phyloP scores from a whole-genome alignment of 164 flowering plant genomes.

The Akebia trifoliata region DNA sequence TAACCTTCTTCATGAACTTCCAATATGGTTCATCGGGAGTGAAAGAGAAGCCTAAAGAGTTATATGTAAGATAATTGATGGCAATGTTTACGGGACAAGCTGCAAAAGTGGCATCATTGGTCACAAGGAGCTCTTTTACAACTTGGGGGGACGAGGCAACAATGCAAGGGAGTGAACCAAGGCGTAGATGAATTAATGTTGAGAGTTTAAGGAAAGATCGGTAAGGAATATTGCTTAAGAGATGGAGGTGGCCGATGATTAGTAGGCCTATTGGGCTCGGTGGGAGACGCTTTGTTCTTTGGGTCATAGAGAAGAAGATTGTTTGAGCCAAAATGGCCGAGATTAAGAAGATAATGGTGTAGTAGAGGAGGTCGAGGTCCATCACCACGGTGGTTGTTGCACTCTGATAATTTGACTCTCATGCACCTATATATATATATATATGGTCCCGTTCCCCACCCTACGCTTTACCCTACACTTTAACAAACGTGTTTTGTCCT shows the following conservation, averaged over 20 bases:
- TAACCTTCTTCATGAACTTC: slow-evolving; percentile 7
- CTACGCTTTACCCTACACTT: no score
- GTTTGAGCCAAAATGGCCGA: neutral
- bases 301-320: neutral
- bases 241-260: slow-evolving; percentile 10
- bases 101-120: neutral
- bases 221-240: neutral
- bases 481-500: no score
- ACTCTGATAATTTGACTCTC: no score
- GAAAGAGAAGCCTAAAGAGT: slow-evolving; percentile 8
- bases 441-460: no score
- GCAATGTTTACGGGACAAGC: neutral
- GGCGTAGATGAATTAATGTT: slow-evolving; percentile 1
- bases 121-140: slow-evolving; percentile 6
- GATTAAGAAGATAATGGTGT: neutral
- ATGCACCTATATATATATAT: no score
- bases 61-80: neutral
- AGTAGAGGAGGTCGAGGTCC: no score
- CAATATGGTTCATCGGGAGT: slow-evolving; percentile 2
- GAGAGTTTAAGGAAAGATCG: slow-evolving; percentile 5
- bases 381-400: no score
- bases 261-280: neutral
- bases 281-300: slow-evolving; percentile 3
- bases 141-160: slow-evolving; percentile 5
- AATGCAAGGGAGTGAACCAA: slow-evolving; percentile 10